These are phyloP conservation scores for Solanum appendiculatum DNA, from an alignment of 257 asterid genomes.

Conservation along the genomic window DNA sequence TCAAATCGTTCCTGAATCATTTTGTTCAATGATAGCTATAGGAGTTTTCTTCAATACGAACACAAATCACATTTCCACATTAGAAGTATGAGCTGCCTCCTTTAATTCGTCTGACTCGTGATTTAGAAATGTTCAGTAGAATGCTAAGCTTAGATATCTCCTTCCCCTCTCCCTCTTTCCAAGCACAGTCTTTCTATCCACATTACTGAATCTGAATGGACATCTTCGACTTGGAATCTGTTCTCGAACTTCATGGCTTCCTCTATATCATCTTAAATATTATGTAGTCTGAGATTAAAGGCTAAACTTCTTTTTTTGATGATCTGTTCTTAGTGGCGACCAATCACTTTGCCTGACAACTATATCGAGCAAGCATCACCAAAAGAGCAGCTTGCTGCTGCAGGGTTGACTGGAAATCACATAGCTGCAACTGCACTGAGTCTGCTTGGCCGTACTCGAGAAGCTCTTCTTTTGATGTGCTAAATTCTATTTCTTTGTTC, in stretches of 20 bases:
- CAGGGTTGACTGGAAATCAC: constrained; percentile 72
- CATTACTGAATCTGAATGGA: not conserved
- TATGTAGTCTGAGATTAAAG: not conserved
- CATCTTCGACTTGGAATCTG: not conserved
- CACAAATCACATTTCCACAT: not conserved
- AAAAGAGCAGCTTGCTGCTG: constrained; percentile 50
- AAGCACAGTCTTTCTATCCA: not conserved
- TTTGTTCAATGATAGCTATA: not conserved
- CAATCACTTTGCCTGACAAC: constrained; percentile 71
- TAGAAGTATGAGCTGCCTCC: not conserved
- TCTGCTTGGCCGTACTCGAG: constrained; percentile 76
- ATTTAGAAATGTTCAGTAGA: not conserved
- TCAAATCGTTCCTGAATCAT: not conserved
- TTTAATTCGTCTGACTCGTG: not conserved
- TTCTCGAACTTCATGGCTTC: not conserved
- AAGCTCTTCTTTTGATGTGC: constrained; percentile 74
- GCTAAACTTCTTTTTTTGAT: not conserved
- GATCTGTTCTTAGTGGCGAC: constrained; percentile 66
- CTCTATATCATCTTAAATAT: not conserved
- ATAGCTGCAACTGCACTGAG: constrained; percentile 87
- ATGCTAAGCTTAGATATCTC: not conserved
- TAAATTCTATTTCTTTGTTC: constrained; percentile 1
- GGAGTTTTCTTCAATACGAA: not conserved
- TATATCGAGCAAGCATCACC: constrained; percentile 66
- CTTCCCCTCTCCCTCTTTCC: not conserved